Conservation (phyloP, 1,139 yeast species). For the Protomyces arabidopsidicola region DNA sequence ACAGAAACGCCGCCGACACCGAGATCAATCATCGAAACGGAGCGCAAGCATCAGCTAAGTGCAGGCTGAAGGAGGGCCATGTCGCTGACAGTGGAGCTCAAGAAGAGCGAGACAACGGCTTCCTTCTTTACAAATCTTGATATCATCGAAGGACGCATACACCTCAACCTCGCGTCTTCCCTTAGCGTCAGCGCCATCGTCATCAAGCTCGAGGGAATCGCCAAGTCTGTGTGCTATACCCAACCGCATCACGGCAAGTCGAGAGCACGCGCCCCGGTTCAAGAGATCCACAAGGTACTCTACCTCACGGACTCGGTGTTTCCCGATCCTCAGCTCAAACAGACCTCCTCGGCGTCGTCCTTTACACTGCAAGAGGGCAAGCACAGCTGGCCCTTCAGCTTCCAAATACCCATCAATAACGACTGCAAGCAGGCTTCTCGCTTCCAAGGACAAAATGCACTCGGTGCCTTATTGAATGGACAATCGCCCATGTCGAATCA, state of each 20-base stretch:
- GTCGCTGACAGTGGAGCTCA: not conserved
- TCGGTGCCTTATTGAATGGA: slow-evolving; percentile 6
- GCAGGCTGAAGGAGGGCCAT: not conserved
- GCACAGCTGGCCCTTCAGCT: slow-evolving; percentile 55
- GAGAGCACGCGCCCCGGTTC: slow-evolving; percentile 33
- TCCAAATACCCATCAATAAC: slow-evolving; percentile 51
- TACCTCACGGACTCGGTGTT: slow-evolving; percentile 45
- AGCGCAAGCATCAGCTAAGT: not conserved
- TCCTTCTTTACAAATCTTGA: slow-evolving; percentile 47
- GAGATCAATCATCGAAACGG: not conserved
- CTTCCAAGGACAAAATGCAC: not conserved
- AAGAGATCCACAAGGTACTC: slow-evolving; percentile 54
- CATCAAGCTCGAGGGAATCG: slow-evolving; percentile 57
- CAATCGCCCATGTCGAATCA: slow-evolving; percentile 31
- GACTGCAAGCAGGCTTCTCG: slow-evolving; percentile 46
- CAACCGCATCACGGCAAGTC: slow-evolving; percentile 34
- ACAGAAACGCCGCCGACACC: not conserved
- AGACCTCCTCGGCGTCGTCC: slow-evolving; percentile 37
- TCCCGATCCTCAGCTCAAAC: slow-evolving; percentile 5
- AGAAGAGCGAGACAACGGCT: not conserved
- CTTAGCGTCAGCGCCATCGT: slow-evolving; percentile 51
- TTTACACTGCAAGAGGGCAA: slow-evolving; percentile 60
- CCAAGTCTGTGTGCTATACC: slow-evolving; percentile 41
- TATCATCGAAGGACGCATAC: slow-evolving; percentile 48
- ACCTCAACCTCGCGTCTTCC: slow-evolving; percentile 47